These are phyloP conservation scores for Aspergillus fumigatus DNA, from an alignment of 2,329 filamentous ascomycete species.

Conservation along the genomic window DNA sequence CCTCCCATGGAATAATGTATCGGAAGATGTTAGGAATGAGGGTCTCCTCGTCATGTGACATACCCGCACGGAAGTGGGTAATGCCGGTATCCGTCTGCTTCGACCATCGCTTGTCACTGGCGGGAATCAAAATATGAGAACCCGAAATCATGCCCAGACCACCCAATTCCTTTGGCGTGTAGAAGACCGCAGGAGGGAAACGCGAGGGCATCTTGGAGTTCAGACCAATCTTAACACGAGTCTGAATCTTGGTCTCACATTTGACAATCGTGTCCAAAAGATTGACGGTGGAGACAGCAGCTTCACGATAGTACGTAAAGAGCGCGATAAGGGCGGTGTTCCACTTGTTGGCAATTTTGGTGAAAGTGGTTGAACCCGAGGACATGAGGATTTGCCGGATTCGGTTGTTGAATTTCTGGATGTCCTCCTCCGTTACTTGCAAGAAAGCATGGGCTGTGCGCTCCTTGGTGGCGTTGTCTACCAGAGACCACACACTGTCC, in stretches of 20 bases:
- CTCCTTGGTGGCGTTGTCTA: constrained; percentile 95
- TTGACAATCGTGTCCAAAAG: constrained; percentile 97
- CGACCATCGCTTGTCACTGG: constrained; percentile 96
- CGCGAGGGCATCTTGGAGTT: constrained; percentile 99
- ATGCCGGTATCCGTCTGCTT: constrained; percentile 97
- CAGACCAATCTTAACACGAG: constrained; percentile 93
- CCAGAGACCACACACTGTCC: constrained; percentile 96
- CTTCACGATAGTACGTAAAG: constrained; percentile 98
- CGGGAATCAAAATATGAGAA: constrained; percentile 94
- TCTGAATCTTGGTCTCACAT: constrained; percentile 99
- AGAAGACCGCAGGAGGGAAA: constrained; percentile 97
- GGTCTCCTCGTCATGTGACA: constrained; percentile 97
- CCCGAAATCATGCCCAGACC: constrained; percentile 98
- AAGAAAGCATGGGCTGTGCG: constrained; percentile 95
- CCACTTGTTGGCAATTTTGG: constrained; percentile 99
- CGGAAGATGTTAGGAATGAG: constrained; percentile 98
- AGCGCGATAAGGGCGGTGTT: constrained; percentile 95
- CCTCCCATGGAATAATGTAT: constrained; percentile 98
- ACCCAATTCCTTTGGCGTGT: constrained; percentile 95
- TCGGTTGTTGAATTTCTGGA: constrained; percentile 98
- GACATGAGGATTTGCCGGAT: constrained; percentile 99
- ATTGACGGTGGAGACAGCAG: constrained; percentile 90
- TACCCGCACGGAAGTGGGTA: constrained; percentile 93
- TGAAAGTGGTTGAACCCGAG: constrained; percentile 98
- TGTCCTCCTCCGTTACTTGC: constrained; percentile 95